Conservation (phyloP, 129 eudicot species). For the Oenanthe sinensis region DNA sequence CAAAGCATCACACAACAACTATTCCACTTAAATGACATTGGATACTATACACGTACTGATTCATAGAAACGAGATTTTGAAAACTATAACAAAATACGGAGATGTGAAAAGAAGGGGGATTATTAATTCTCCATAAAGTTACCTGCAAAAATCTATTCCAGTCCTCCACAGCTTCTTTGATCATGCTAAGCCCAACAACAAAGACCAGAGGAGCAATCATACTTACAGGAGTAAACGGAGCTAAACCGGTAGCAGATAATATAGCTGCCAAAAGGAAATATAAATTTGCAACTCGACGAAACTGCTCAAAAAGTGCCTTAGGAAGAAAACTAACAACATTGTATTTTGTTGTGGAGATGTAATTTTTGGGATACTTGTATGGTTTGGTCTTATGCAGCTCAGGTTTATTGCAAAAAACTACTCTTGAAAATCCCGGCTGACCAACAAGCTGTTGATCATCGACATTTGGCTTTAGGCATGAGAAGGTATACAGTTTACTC, state of each 20-base stretch:
- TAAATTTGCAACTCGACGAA: conserved; percentile 49
- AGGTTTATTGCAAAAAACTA: conserved; percentile 41
- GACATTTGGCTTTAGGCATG: conserved; percentile 33
- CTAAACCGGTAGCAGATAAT: conserved; percentile 38
- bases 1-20: neutral
- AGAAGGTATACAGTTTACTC: conserved; percentile 49
- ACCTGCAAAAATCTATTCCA: conserved; percentile 47
- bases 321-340: conserved; percentile 43
- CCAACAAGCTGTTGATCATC: conserved; percentile 29
- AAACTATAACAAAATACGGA: neutral
- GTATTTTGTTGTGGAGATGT: conserved; percentile 41
- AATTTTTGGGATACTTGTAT: conserved; percentile 32
- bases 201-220: conserved; percentile 47
- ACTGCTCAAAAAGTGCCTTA: conserved; percentile 45
- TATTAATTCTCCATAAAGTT: neutral
- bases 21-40: neutral
- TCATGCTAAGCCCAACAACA: conserved; percentile 41
- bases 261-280: conserved; percentile 45
- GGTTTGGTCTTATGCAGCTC: conserved; percentile 29
- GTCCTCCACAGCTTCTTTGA: conserved; percentile 45
- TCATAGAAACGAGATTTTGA: neutral
- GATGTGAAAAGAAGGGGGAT: neutral
- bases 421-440: conserved; percentile 41
- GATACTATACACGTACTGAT: neutral
- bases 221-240: conserved; percentile 38